phyloP scores from a whole-genome alignment of 345 rosid genomes.

The Ricinus communis region DNA sequence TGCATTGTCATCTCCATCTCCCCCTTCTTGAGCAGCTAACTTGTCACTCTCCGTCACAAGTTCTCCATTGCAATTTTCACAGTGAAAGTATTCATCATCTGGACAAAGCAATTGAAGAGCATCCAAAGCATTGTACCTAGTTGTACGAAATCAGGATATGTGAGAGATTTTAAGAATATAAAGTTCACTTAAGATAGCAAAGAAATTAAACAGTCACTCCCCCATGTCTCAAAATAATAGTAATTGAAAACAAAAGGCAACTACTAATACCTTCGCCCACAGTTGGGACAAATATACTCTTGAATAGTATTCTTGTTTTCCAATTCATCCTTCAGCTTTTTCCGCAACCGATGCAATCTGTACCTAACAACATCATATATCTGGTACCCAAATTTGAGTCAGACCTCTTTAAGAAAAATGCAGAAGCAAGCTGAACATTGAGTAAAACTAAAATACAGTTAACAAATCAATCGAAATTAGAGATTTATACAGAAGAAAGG shows the following conservation, averaged over 20 bases:
- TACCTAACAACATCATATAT: slow-evolving; percentile 77
- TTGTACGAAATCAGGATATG: slow-evolving; percentile 15
- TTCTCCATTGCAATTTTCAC: slow-evolving; percentile 86
- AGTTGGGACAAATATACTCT: slow-evolving; percentile 86
- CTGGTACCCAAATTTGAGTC: slow-evolving; percentile 41
- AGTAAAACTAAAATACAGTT: neutral
- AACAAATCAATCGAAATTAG: slow-evolving; percentile 6
- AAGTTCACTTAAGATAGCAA: neutral
- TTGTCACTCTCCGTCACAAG: slow-evolving; percentile 92
- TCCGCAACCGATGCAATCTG: slow-evolving; percentile 71
- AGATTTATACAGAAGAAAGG: slow-evolving; percentile 5
- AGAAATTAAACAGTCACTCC: neutral
- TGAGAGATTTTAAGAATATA: slow-evolving; percentile 2
- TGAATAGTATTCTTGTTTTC: slow-evolving; percentile 88
- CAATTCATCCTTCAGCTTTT: slow-evolving; percentile 76
- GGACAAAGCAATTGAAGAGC: slow-evolving; percentile 63
- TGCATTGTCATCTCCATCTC: slow-evolving; percentile 91
- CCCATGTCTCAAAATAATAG: neutral
- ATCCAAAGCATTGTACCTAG: slow-evolving; percentile 85
- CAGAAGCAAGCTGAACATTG: slow-evolving; percentile 10
- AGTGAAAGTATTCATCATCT: slow-evolving; percentile 77
- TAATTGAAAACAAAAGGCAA: neutral
- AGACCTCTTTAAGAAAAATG: slow-evolving; percentile 21
- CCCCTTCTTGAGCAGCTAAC: slow-evolving; percentile 73
- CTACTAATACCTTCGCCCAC: slow-evolving; percentile 63